A percentile compares a stretch with the other conserved stretches of the same genome.
Evolutionary conservation across 1,284 basidiomycete species (phyloP).

Genomic region (Calocybe gambosa): DNA sequence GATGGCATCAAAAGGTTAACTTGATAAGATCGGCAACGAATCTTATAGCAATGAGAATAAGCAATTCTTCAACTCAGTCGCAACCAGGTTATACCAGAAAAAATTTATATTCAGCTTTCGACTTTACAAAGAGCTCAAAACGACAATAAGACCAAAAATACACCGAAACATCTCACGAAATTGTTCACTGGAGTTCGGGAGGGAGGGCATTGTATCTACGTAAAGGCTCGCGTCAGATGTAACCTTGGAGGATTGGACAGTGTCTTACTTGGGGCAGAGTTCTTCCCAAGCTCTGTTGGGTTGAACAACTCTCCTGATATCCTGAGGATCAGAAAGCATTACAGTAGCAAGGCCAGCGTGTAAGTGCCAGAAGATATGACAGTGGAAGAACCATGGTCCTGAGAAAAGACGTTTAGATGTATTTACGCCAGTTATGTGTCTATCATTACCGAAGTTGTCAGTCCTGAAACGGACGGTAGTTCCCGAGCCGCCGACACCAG

Average conservation of each 20-base stretch:
- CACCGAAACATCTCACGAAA: neutral
- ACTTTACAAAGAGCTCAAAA: neutral
- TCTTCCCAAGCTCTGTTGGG: constrained; percentile 19
- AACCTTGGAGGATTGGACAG: no score
- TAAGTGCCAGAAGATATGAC: constrained; percentile 26
- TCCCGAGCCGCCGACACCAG: constrained; percentile 17
- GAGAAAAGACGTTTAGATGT: neutral
- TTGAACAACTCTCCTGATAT: constrained; percentile 12
- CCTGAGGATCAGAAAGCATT: constrained; percentile 17
- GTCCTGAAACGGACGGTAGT: constrained; percentile 20
- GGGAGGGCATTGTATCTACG: constrained; percentile 2
- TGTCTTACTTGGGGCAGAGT: constrained; percentile 22
- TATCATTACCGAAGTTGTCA: constrained; percentile 17
- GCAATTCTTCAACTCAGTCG: neutral
- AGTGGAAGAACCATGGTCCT: constrained; percentile 25
- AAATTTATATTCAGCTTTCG: neutral
- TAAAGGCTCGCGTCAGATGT: neutral
- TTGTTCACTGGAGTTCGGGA: constrained; percentile 2
- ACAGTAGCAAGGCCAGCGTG: constrained; percentile 24
- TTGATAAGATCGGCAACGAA: no score
- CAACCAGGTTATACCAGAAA: neutral
- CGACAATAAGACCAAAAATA: neutral
- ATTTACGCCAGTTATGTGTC: neutral
- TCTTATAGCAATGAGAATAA: no score
- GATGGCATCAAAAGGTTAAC: no score